Base-by-base conservation (phyloP, 129 eudicot species). In the Saussurea involucrata region DNA sequence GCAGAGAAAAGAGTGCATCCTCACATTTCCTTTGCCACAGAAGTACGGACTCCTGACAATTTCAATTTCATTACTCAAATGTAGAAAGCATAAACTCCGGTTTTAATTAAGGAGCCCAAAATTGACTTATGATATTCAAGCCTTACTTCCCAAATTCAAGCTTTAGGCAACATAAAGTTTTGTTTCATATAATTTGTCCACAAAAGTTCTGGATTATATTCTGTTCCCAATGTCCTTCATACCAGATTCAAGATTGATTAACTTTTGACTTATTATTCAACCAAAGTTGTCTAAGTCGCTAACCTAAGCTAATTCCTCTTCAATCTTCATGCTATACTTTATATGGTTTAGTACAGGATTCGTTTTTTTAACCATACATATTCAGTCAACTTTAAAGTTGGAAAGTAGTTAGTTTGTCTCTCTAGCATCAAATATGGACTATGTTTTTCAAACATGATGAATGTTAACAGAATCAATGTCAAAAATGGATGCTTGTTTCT, bases 21-120 rank as follows among this genome's bases (percentile, higher is more conserved):
- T 94, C 98, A 6, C 98, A 91, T 87, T 94, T 94, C 72, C 98
- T 86, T 91, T 94, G 98, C 86, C 93, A 94, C 75, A 87, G 65
- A 33, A 89, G 80, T 86, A 94, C 76, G 44, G 98, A 91, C 63
- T 94, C 98, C 98, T 94, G 84, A 76, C 72, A 76, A 27, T 28
- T 72, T 12, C 29, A 65, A 65, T 25, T 44, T 53, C 34, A 8
- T 42, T 64, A 34, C n/a, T 65, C 37, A 79, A 10, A 71, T 44
- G 66, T 44, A 63, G 20, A 61, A 28, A 27, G 61, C 37, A 64
- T 44, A n/a, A 63, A 64, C 72, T 79, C 69, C 46, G 44, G n/a
- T 37, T 42, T 36, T 67, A 31, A 66, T 11, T 18, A 66, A 66
- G 65, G 53, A 76, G 32, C 53, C 65, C 67, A 2, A 24, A 57